These are phyloP conservation scores for Phytophthora ohioensis DNA, from an alignment of 352 stramenopile species.

Conservation along the genomic window DNA sequence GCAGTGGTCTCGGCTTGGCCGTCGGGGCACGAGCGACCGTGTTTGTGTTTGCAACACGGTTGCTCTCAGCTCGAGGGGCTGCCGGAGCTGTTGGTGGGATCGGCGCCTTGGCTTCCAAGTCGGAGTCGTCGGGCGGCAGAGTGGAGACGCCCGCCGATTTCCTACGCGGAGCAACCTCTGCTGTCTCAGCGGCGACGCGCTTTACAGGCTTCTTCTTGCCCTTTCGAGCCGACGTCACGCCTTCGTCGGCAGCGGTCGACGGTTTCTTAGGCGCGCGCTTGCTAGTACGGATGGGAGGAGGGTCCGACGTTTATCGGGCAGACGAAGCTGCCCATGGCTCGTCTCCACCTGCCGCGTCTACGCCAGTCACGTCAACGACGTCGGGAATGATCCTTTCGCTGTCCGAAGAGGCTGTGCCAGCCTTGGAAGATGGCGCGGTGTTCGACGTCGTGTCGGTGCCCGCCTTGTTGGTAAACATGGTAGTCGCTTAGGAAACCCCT, in stretches of 20 bases:
- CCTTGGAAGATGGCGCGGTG: background rate
- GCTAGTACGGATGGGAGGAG: background rate
- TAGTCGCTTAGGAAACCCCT: background rate
- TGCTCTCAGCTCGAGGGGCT: background rate
- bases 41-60: too few species aligned
- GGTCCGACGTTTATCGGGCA: constrained; percentile 9
- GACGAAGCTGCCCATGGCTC: constrained; percentile 11
- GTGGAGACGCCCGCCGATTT: background rate
- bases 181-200: background rate
- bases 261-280: background rate
- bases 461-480: background rate
- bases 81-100: background rate
- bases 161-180: background rate
- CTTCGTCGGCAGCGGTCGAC: background rate
- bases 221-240: background rate
- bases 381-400: background rate
- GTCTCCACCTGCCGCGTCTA: background rate
- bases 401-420: background rate
- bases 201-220: constrained; percentile 14
- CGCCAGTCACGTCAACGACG: constrained; percentile 22
- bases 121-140: background rate
- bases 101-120: background rate
- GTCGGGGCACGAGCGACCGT: too few species aligned
- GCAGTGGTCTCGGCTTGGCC: too few species aligned
- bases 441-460: background rate